These are phyloP conservation scores for Kockiozyma suomiensis DNA, from an alignment of 805 yeast species.

Conservation along the genomic window DNA sequence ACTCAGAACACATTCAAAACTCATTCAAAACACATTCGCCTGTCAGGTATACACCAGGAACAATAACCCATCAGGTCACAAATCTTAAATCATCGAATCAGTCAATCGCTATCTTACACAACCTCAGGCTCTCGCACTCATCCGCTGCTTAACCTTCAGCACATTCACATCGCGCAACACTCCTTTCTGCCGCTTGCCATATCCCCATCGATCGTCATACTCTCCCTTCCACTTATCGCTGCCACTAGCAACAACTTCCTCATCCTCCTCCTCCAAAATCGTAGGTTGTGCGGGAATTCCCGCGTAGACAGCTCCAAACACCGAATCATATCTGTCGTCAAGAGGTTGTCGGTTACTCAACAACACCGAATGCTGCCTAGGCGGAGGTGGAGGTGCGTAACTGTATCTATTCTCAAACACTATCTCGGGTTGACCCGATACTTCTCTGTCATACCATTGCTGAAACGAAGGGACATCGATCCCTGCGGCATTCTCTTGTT, in stretches of 20 bases:
- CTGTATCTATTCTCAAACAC: no score
- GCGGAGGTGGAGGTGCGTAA: not conserved
- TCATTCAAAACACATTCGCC: no score
- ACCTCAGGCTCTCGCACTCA: no score
- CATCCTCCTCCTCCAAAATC: constrained; percentile 3
- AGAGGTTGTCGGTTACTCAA: no score
- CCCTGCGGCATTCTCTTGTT: not conserved
- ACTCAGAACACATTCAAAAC: no score
- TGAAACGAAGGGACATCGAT: no score
- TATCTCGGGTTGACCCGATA: no score
- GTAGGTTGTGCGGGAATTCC: not conserved
- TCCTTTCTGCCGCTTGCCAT: not conserved
- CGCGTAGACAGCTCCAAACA: not conserved
- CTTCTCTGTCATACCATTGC: no score
- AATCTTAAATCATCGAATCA: no score
- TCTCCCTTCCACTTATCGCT: not conserved
- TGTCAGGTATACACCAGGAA: no score
- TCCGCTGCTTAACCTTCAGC: not conserved
- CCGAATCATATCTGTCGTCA: not conserved
- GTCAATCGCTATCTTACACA: no score
- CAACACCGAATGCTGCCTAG: not conserved
- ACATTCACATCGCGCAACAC: not conserved
- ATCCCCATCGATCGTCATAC: not conserved
- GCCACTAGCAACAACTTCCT: not conserved
- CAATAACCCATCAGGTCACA: no score